Evolutionary conservation across 306 rosid species (phyloP).

Genomic region (Trifolium subterraneum): DNA sequence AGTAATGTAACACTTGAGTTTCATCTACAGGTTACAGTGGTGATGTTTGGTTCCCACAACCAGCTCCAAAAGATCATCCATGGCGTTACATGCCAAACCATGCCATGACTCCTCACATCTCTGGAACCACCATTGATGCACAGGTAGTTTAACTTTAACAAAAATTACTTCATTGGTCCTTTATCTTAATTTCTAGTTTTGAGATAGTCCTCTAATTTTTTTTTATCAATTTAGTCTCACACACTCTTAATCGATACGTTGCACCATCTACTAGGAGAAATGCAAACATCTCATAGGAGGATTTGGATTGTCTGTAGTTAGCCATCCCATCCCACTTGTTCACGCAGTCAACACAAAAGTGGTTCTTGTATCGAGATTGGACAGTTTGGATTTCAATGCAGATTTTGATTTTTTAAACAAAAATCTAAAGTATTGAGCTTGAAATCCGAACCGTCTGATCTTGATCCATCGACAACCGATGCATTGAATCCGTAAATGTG

Average conservation of each 20-base stretch:
- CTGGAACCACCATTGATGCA: constrained; percentile 96
- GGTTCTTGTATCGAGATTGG: neutral
- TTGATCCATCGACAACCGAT: neutral
- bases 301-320: neutral
- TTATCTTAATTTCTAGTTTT: neutral
- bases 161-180: neutral
- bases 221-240: neutral
- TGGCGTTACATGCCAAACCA: constrained; percentile 99
- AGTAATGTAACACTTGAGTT: constrained; percentile 10
- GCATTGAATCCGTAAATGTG: neutral
- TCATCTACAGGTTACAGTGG: constrained; percentile 80
- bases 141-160: constrained; percentile 59
- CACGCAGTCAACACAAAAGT: neutral
- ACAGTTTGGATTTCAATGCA: neutral
- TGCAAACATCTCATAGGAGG: neutral
- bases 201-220: neutral
- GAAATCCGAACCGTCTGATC: neutral
- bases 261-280: neutral
- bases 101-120: constrained; percentile 97
- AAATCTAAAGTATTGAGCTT: too few species aligned
- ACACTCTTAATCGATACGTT: neutral
- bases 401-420: neutral
- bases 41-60: constrained; percentile 95
- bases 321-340: neutral
- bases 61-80: constrained; percentile 99